Evolutionary conservation across 768 basidiomycete genomes (phyloP), one percentile per base, ranked within the genome.

Genomic region (Amanita rubescens): DNA sequence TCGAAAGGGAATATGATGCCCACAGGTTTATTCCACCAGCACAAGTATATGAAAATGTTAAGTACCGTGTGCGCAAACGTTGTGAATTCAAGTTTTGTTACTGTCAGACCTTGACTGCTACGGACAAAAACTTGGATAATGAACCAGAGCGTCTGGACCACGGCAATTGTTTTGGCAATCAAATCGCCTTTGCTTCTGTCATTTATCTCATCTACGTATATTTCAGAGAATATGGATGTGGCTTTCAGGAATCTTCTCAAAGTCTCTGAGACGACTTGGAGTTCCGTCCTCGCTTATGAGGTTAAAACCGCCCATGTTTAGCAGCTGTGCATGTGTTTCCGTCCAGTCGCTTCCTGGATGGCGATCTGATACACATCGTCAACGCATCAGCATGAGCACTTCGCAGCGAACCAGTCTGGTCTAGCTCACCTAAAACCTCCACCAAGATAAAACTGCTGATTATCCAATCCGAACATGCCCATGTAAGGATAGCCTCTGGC

Each of bases 1-100:
- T 51, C 51, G 15, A 51, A 27, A 12, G 25, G 37, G 38, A 39
- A 48, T 14, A 25, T 20, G 12, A 66, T 56, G 53, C 63, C 55
- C 24, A 65, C 55, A 1, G 71, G 71, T 51, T 72, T 72, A 38
- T 63, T 43, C 70, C 65, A 67, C 70, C 71, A 73, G 20, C 67
- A 53, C 7, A 53, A 43, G 45, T 67, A 71, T 4, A 62, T 61
- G 30, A 64, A 24, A 14, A 59, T 49, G 27, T 68, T 67, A 19
- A 69, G 53, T 3, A 56, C 51, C 1, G 63, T 64, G 51, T 66
- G 63, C 8, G 68, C 67, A 14, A 71, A 46, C 0, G 70, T 70
- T 7, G 59, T 33, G 7, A 71, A 32, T 58, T 73, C 69, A 3
- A 73, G 62, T 27, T 68, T 63, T 2, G 64, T 67, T 2, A 72